Percentiles rank a stretch among this genome's conserved stretches.
phyloP scores from a whole-genome alignment of 192 early-diverging fungal species.

The Gonapodya sp. region DNA sequence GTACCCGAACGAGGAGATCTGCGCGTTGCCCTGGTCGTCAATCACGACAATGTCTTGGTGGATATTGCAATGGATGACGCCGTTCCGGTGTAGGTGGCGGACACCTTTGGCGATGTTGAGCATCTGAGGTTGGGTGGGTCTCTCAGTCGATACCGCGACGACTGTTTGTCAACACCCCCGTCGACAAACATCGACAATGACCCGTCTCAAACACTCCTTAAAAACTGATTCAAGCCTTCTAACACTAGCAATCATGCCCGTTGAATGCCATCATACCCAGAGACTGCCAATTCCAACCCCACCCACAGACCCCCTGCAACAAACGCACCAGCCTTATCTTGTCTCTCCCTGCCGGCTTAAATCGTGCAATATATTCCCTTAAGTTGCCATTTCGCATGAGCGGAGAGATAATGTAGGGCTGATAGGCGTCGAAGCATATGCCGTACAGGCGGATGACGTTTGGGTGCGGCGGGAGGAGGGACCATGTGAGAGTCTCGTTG shows the following conservation, averaged over 20 bases:
- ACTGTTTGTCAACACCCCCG: neutral
- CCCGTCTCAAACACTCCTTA: too few relatives aligned
- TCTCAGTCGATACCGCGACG: neutral
- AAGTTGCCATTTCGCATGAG: constrained; percentile 1
- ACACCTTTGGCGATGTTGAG: neutral
- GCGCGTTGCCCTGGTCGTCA: neutral
- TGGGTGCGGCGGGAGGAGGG: constrained; percentile 2
- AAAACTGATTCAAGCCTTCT: too few relatives aligned
- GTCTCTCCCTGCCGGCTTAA: neutral
- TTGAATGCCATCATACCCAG: neutral
- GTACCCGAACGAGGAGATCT: neutral
- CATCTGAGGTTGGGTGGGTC: neutral
- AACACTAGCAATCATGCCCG: too few relatives aligned
- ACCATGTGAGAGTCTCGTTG: neutral
- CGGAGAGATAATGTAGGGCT: neutral
- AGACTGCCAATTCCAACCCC: neutral
- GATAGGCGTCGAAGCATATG: neutral
- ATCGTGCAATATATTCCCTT: neutral
- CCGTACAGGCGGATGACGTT: constrained; percentile 3
- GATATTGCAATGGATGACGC: neutral
- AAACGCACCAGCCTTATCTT: constrained; percentile 1
- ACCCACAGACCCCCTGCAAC: neutral
- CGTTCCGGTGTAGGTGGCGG: neutral
- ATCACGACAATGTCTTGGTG: neutral
- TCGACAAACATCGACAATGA: neutral